Conservation (phyloP, 2,329 filamentous ascomycete species). For the Trichoderma endophyticum region DNA sequence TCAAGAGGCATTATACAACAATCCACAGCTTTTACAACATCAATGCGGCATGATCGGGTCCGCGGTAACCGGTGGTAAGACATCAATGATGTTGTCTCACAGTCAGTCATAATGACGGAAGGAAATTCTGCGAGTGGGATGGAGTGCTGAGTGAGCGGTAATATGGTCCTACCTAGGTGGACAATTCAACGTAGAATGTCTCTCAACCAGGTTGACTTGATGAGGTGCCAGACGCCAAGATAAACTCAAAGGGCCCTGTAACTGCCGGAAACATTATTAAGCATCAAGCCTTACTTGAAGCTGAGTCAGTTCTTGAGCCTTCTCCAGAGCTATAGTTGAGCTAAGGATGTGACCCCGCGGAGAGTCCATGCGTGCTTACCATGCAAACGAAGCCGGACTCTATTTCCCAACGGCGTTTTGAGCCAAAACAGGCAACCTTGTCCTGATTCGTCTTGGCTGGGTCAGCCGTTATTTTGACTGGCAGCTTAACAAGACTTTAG, state of each 20-base stretch:
- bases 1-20: neutral
- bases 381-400: neutral
- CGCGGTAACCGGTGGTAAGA: neutral
- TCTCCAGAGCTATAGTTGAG: neutral
- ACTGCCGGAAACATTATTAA: neutral
- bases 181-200: too few species aligned
- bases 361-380: neutral
- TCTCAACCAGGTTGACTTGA: neutral
- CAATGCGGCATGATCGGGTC: neutral
- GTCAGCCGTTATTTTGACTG: neutral
- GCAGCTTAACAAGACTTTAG: neutral
- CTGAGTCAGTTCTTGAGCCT: neutral
- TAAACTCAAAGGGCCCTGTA: neutral
- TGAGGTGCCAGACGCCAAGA: neutral
- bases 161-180: too few species aligned
- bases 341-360: neutral
- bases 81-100: neutral
- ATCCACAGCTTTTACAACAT: neutral
- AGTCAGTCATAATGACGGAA: neutral
- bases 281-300: neutral
- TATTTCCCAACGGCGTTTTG: neutral
- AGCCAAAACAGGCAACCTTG: neutral
- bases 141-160: neutral
- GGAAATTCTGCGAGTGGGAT: neutral
- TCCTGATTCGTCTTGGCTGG: neutral